phyloP scores from a whole-genome alignment of 768 basidiomycete genomes.

The Termitomyces sp. region DNA sequence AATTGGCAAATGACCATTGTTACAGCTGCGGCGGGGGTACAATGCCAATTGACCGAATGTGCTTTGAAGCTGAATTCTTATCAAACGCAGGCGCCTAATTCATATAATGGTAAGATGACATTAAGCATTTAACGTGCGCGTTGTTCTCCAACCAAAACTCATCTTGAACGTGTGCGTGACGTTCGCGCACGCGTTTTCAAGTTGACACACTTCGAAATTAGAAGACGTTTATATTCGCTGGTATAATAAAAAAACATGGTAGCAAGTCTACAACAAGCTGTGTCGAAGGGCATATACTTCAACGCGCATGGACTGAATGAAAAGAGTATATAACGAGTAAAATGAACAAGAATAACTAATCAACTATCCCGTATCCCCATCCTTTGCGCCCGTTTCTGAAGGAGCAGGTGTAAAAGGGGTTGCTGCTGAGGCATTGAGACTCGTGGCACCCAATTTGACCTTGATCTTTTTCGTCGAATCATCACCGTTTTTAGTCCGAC shows the following conservation, averaged over 20 bases:
- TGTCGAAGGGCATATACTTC: constrained; percentile 1
- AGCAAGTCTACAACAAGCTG: constrained; percentile 11
- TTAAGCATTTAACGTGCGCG: too few species aligned
- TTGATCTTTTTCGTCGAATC: constrained; percentile 73
- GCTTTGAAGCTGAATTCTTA: too few species aligned
- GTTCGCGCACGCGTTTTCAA: too few species aligned
- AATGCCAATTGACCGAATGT: too few species aligned
- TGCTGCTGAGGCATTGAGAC: constrained; percentile 34
- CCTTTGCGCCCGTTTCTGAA: constrained; percentile 68
- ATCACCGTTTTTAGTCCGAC: constrained; percentile 44
- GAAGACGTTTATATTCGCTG: not conserved
- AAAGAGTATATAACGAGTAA: constrained; percentile 5
- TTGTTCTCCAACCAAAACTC: too few species aligned
- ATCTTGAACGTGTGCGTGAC: too few species aligned
- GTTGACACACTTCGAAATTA: too few species aligned
- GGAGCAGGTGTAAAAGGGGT: constrained; percentile 40
- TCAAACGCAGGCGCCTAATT: too few species aligned
- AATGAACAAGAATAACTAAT: constrained; percentile 5
- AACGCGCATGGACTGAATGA: constrained; percentile 3
- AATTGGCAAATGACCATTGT: too few species aligned
- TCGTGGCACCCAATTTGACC: constrained; percentile 61
- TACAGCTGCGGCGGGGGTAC: too few species aligned
- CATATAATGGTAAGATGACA: too few species aligned
- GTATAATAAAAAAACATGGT: constrained; percentile 6
- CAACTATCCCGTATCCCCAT: constrained; percentile 68